Conservation (phyloP, 2,329 filamentous ascomycete species). For the Chrysosphaeria jannelii region DNA sequence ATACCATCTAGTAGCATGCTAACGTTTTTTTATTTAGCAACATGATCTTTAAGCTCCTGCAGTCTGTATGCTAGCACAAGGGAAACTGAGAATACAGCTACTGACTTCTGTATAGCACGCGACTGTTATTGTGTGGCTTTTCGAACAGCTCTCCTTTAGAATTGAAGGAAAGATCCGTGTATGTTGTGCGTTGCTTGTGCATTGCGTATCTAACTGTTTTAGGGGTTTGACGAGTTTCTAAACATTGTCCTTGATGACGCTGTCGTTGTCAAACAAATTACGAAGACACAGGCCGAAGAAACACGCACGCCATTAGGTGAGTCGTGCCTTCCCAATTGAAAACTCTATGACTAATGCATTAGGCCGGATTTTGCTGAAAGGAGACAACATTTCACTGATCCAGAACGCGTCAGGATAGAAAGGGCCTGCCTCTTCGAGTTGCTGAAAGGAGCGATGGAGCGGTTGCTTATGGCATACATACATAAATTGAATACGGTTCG, state of each 20-base stretch:
- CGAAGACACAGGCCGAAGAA: slow-evolving; percentile 49
- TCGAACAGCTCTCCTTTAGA: slow-evolving; percentile 76
- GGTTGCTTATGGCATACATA: too few relatives aligned
- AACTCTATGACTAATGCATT: neutral
- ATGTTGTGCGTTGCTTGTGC: slow-evolving; percentile 8
- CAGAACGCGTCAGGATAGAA: slow-evolving; percentile 15
- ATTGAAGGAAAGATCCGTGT: slow-evolving; percentile 95
- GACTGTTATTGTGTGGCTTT: slow-evolving; percentile 83
- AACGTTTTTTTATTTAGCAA: slow-evolving; percentile 14
- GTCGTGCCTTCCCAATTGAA: neutral
- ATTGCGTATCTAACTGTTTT: too few relatives aligned
- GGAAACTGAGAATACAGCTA: too few relatives aligned
- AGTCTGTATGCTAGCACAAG: slow-evolving; percentile 13
- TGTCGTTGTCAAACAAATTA: slow-evolving; percentile 63
- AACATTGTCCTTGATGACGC: slow-evolving; percentile 82
- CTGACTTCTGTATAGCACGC: slow-evolving; percentile 28
- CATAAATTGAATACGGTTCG: too few relatives aligned
- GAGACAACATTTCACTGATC: slow-evolving; percentile 66
- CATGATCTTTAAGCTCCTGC: slow-evolving; percentile 83
- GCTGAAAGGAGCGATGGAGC: too few relatives aligned
- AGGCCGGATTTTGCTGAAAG: slow-evolving; percentile 70
- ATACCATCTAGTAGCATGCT: neutral
- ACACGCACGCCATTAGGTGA: slow-evolving; percentile 48
- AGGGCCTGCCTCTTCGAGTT: too few relatives aligned
- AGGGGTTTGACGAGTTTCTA: slow-evolving; percentile 99